These are phyloP conservation scores for Aspergillus campestris DNA, from an alignment of 495 filamentous ascomycete genomes.

Conservation along the genomic window DNA sequence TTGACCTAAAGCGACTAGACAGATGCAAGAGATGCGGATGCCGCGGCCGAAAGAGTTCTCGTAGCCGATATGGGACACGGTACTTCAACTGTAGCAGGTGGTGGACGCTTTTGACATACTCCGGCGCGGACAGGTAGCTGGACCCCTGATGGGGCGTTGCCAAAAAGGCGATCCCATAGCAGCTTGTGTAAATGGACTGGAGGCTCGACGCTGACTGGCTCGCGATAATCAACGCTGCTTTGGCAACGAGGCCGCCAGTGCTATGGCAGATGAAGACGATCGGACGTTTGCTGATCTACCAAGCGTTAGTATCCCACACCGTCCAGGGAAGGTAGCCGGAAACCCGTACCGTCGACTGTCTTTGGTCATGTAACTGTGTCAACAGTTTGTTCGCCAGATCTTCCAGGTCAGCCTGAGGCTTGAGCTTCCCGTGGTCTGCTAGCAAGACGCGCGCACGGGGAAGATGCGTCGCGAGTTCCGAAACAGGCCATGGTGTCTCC, in stretches of 20 bases:
- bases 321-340: neutral
- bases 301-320: neutral
- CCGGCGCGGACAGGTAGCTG: constrained; percentile 52
- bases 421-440: constrained; percentile 44
- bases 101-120: constrained; percentile 46
- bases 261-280: constrained; percentile 60
- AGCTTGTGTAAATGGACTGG: constrained; percentile 43
- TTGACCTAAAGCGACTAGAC: constrained; percentile 48
- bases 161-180: constrained; percentile 53
- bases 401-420: constrained; percentile 40
- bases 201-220: constrained; percentile 25
- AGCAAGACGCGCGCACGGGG: constrained; percentile 44
- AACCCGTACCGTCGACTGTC: constrained; percentile 18
- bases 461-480: constrained; percentile 18
- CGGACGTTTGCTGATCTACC: constrained; percentile 31
- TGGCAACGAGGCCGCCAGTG: constrained; percentile 54
- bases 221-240: constrained; percentile 46
- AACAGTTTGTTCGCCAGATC: constrained; percentile 42
- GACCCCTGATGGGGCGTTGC: constrained; percentile 58
- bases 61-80: constrained; percentile 40
- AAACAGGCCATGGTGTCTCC: constrained; percentile 18
- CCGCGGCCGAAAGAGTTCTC: constrained; percentile 42
- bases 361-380: constrained; percentile 32
- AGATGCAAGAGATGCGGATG: constrained; percentile 38
- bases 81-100: constrained; percentile 47